Base-by-base conservation (phyloP, 106 monocot species). In the Dendrobium chrysotoxum region DNA sequence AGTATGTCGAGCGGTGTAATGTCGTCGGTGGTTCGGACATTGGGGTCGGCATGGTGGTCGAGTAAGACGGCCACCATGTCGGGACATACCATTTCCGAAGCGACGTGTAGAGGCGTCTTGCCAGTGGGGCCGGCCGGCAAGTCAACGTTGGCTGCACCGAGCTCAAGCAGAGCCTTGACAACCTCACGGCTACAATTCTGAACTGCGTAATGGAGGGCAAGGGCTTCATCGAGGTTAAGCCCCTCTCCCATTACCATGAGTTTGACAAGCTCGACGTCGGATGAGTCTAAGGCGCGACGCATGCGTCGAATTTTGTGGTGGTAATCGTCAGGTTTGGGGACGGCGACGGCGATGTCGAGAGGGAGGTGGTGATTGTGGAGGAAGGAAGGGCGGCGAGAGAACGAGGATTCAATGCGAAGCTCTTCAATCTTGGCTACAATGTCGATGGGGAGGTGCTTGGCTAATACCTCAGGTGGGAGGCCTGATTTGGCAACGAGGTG, bases 21-120 rank as follows among this genome's bases (percentile, higher is more conserved):
- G 53, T 93, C 95, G 81, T 95, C 91, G 40, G 88, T 72, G 8
- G 95, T 95, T 17, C 89, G 84, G 55, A 86, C 80, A 55, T 86
- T 93, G 78, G 96, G 96, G 74, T 97, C 91, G 78, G 97, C 97
- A 80, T 97, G 97, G 86, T 97, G 97, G 88, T 97, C 96, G 13
- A 96, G 88, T 10, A 96, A 85, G 9, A 96, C 96, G 17, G 96
- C 91, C 0, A 96, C 96, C 96, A 96, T 96, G 82, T 96, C 96
- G 0, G 96, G 96, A 78, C 84, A 86, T 17, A 96, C 92, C 91
- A 97, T 91, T 87, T 94, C 97, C 0, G 97, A 90, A 0, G 97
- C 97, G 55, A 97, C 42, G 84, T 97, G 97, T 41, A 97, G 91
- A 7, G 96, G 94, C 0, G 94, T 94, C 75, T 90, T 88, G 10